Percentiles rank a stretch among this genome's conserved stretches.
These are phyloP conservation scores for Musa schizocarpa DNA, from an alignment of 176 grass and related monocot species.

Conservation along the genomic window DNA sequence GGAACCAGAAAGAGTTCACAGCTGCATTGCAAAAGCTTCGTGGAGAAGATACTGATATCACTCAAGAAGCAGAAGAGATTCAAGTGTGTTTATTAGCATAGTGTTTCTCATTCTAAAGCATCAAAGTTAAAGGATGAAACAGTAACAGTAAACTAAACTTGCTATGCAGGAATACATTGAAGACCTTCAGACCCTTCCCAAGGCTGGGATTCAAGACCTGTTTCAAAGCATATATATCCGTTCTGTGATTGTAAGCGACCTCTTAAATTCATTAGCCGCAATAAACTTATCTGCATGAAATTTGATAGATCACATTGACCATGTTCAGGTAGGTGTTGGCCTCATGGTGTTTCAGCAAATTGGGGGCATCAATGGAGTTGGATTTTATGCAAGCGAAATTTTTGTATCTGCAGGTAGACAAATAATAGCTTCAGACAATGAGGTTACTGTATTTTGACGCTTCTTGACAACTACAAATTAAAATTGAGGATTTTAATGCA, in stretches of 20 bases:
- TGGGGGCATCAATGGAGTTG: slow-evolving; percentile 52
- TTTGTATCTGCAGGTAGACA: slow-evolving; percentile 58
- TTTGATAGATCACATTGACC: slow-evolving; percentile 2
- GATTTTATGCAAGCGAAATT: slow-evolving; percentile 54
- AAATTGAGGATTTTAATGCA: neutral
- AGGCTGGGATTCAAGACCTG: slow-evolving; percentile 39
- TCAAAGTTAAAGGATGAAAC: neutral
- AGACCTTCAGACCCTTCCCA: slow-evolving; percentile 37
- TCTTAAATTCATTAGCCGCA: neutral
- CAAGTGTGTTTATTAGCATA: slow-evolving; percentile 30
- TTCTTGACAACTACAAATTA: neutral
- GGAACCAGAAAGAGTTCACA: slow-evolving; percentile 47
- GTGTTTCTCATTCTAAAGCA: neutral
- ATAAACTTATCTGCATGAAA: neutral
- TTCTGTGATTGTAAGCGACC: slow-evolving; percentile 53
- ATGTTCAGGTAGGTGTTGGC: slow-evolving; percentile 45
- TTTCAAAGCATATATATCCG: slow-evolving; percentile 52
- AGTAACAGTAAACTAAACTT: slow-evolving; percentile 1
- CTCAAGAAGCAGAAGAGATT: slow-evolving; percentile 55
- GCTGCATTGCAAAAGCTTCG: slow-evolving; percentile 48
- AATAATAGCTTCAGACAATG: too few relatives aligned
- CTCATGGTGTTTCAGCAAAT: slow-evolving; percentile 71
- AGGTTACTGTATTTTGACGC: too few relatives aligned
- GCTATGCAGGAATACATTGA: slow-evolving; percentile 52
- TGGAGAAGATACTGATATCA: slow-evolving; percentile 39